Percentiles rank a stretch among this genome's conserved stretches.
These are phyloP conservation scores for Protomyces inundatus DNA, from an alignment of 1,139 yeast genomes.

Conservation along the genomic window DNA sequence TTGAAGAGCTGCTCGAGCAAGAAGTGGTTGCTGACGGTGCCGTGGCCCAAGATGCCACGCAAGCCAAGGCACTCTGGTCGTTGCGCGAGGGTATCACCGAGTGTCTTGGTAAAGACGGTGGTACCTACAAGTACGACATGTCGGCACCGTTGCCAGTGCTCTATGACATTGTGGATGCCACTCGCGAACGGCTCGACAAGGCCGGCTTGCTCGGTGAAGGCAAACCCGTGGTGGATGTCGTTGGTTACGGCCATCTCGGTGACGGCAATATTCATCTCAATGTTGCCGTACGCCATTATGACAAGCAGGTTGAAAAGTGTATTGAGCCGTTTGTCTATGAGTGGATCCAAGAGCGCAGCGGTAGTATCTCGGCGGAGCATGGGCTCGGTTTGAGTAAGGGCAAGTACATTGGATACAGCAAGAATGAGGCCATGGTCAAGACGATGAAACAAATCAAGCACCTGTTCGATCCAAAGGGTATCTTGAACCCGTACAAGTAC, in stretches of 20 bases:
- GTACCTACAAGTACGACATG: slow-evolving; percentile 94
- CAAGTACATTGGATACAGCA: slow-evolving; percentile 77
- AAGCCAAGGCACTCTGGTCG: slow-evolving; percentile 73
- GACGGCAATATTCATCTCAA: slow-evolving; percentile 93
- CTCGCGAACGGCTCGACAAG: slow-evolving; percentile 52
- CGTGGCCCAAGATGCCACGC: slow-evolving; percentile 91
- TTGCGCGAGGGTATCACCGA: slow-evolving; percentile 96
- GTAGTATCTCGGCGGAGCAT: slow-evolving; percentile 94
- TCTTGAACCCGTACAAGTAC: slow-evolving; percentile 89
- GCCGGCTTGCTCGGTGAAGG: slow-evolving; percentile 56
- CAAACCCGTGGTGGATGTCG: slow-evolving; percentile 76
- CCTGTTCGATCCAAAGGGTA: slow-evolving; percentile 84
- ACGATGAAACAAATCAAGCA: slow-evolving; percentile 70
- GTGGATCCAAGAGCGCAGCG: slow-evolving; percentile 67
- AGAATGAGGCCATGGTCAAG: slow-evolving; percentile 60
- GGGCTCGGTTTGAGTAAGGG: slow-evolving; percentile 96
- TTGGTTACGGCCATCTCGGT: slow-evolving; percentile 95
- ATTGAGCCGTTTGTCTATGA: slow-evolving; percentile 93
- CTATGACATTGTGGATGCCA: slow-evolving; percentile 74
- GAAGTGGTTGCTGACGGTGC: slow-evolving; percentile 86
- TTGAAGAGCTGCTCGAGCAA: slow-evolving; percentile 77
- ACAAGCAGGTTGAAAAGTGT: slow-evolving; percentile 64
- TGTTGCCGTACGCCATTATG: slow-evolving; percentile 80
- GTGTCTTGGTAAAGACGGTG: slow-evolving; percentile 78
- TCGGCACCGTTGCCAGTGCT: slow-evolving; percentile 75